Percentiles rank a stretch among this genome's conserved stretches.
Evolutionary conservation across 345 rosid genomes (phyloP).

Genomic region (Acer campestre): DNA sequence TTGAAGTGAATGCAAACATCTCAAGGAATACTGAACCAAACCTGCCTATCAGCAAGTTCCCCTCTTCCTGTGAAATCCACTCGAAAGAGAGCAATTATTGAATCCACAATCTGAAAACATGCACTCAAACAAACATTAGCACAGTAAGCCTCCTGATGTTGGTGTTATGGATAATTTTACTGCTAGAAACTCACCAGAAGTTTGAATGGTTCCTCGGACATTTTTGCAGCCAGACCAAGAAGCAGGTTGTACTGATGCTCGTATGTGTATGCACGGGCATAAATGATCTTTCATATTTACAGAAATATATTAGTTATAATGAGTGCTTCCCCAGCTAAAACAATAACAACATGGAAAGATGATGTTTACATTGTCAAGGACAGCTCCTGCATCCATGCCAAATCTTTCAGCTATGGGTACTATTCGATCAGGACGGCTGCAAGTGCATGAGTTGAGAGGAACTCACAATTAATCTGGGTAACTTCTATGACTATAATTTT

Average conservation of each 20-base stretch:
- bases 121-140: constrained; percentile 19
- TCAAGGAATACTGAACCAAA: constrained; percentile 24
- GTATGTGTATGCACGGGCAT: constrained; percentile 88
- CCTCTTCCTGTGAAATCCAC: constrained; percentile 92
- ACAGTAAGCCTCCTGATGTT: not conserved
- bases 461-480: constrained; percentile 14
- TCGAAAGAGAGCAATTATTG: constrained; percentile 79
- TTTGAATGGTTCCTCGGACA: constrained; percentile 91
- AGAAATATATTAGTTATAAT: constrained; percentile 17
- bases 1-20: not conserved
- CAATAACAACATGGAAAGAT: not conserved
- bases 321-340: not conserved
- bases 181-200: constrained; percentile 53
- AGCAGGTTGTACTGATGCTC: constrained; percentile 89
- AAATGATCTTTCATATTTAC: constrained; percentile 66
- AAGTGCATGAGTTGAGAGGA: constrained; percentile 37
- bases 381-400: constrained; percentile 97
- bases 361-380: constrained; percentile 79
- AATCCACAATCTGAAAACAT: constrained; percentile 72
- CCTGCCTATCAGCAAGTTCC: constrained; percentile 91
- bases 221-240: constrained; percentile 92
- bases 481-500: not conserved
- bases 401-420: constrained; percentile 95
- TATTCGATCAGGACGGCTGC: constrained; percentile 85
- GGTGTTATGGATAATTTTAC: not conserved